Conservation (phyloP, 2,329 filamentous ascomycete genomes). For the Xylaria digitata region DNA sequence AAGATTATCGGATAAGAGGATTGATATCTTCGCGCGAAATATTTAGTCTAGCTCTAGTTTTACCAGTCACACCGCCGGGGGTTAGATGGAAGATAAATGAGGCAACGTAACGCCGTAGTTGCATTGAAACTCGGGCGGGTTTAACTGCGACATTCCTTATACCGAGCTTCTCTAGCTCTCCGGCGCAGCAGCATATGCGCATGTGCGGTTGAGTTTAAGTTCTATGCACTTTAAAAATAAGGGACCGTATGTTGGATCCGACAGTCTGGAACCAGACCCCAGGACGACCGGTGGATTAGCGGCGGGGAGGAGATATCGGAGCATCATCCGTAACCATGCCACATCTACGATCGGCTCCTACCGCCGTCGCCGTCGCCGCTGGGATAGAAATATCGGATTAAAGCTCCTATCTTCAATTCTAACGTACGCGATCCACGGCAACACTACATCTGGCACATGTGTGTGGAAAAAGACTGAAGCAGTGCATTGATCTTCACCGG, state of each 20-base stretch:
- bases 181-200: constrained; percentile 11
- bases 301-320: constrained; percentile 14
- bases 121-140: neutral
- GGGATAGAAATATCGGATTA: neutral
- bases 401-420: too few relatives aligned
- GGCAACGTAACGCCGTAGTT: neutral
- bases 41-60: neutral
- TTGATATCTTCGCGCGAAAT: neutral
- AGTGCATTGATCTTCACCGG: neutral
- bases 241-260: constrained; percentile 20
- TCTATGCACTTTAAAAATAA: constrained; percentile 6
- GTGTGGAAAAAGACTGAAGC: neutral
- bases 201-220: constrained; percentile 19
- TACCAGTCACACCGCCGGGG: neutral
- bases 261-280: constrained; percentile 28
- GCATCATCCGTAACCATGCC: constrained; percentile 14
- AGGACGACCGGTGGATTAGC: constrained; percentile 19
- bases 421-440: neutral
- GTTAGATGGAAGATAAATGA: neutral
- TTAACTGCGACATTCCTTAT: neutral
- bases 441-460: neutral
- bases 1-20: neutral
- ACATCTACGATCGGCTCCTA: constrained; percentile 9
- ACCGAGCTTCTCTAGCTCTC: neutral
- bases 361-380: too few relatives aligned